Conservation (phyloP, 2,329 filamentous ascomycete genomes). For the Paraphoma chrysanthemicola region DNA sequence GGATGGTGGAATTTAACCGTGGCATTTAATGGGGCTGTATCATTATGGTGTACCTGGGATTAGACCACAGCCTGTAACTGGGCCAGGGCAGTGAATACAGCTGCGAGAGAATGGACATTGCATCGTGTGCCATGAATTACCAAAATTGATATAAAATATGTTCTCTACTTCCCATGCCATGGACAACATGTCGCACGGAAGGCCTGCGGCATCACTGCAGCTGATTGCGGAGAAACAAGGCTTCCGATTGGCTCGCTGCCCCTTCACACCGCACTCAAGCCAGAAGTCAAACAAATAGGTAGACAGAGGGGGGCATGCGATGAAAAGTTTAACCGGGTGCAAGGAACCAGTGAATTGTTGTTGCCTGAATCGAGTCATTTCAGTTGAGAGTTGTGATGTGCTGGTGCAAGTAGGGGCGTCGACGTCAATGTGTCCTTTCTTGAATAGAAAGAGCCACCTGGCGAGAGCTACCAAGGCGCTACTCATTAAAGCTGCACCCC, state of each 20-base stretch:
- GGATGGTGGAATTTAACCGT: conserved; percentile 94
- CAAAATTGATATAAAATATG: not conserved
- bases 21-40: conserved; percentile 69
- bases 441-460: conserved; percentile 35
- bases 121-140: not conserved
- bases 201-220: not conserved
- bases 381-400: conserved; percentile 11
- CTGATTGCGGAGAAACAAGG: conserved; percentile 17
- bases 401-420: conserved; percentile 14
- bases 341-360: conserved; percentile 21
- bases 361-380: conserved; percentile 15
- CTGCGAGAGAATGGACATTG: no score
- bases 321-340: not conserved
- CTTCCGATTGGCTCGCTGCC: conserved; percentile 25
- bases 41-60: not conserved
- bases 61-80: not conserved
- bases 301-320: not conserved
- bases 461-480: conserved; percentile 25
- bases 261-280: not conserved
- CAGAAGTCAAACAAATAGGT: not conserved
- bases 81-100: no score
- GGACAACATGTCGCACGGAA: not conserved
- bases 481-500: conserved; percentile 26
- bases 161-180: not conserved
- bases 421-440: conserved; percentile 42